Conservation (phyloP, 495 filamentous ascomycete species). For the Penicillium roqueforti region DNA sequence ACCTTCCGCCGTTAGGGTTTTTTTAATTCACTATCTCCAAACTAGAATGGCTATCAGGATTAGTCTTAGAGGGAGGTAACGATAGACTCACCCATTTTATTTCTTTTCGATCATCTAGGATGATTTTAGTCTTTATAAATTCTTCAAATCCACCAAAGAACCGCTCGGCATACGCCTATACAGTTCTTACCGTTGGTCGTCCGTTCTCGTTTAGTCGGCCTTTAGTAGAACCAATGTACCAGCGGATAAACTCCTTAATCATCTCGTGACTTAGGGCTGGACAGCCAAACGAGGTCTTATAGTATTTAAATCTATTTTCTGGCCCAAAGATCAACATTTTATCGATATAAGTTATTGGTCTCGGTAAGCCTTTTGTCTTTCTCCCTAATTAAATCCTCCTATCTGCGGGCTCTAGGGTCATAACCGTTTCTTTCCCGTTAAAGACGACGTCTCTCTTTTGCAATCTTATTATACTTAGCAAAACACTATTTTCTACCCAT, state of each 20-base stretch:
- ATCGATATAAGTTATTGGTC: not conserved
- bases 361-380: not conserved
- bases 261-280: not conserved
- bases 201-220: not conserved
- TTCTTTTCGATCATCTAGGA: not conserved
- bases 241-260: not conserved
- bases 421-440: not conserved
- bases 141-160: constrained; percentile 2
- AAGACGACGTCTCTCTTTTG: not conserved
- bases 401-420: not conserved
- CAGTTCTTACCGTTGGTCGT: not conserved
- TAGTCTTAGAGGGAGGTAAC: not conserved
- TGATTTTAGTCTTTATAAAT: not conserved
- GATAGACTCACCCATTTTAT: not conserved
- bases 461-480: not conserved
- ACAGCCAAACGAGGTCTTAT: not conserved
- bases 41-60: not conserved
- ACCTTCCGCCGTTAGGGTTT: not conserved
- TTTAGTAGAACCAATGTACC: not conserved
- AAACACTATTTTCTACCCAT: not conserved
- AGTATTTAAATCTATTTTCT: not conserved
- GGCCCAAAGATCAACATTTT: too few species aligned
- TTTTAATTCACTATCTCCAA: not conserved
- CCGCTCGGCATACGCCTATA: not conserved
- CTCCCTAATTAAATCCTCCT: not conserved